phyloP scores from a whole-genome alignment of 1,284 basidiomycete species.

The Cutaneotrichosporon spelunceum region DNA sequence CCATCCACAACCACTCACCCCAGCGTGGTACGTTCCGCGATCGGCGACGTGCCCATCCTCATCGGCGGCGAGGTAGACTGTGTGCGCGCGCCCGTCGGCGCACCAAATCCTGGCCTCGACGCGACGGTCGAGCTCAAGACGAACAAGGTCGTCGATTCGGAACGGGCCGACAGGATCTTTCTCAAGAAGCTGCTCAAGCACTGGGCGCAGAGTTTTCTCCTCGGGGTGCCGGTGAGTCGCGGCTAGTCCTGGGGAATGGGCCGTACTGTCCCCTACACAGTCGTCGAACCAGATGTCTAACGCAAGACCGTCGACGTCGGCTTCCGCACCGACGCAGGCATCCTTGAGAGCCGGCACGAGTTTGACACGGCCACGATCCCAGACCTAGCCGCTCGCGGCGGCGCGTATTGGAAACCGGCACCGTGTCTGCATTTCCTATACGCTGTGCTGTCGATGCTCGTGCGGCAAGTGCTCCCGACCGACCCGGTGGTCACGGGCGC shows the following conservation, averaged over 20 bases:
- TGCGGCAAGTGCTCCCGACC: slow-evolving; percentile 36
- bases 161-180: slow-evolving; percentile 69
- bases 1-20: background rate
- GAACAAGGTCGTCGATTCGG: slow-evolving; percentile 69
- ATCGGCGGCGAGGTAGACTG: slow-evolving; percentile 97
- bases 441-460: slow-evolving; percentile 34
- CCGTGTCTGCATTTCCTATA: slow-evolving; percentile 42
- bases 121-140: slow-evolving; percentile 88
- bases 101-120: slow-evolving; percentile 40
- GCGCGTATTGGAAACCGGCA: slow-evolving; percentile 33
- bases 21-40: slow-evolving; percentile 79
- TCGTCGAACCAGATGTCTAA: background rate
- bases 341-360: slow-evolving; percentile 60
- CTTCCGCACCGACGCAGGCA: slow-evolving; percentile 77
- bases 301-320: slow-evolving; percentile 80
- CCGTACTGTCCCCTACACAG: too few species aligned
- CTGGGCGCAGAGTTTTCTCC: slow-evolving; percentile 90
- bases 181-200: slow-evolving; percentile 93
- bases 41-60: slow-evolving; percentile 73
- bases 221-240: slow-evolving; percentile 75
- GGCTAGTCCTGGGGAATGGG: too few species aligned
- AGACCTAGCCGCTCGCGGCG: slow-evolving; percentile 7
- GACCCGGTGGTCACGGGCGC: slow-evolving; percentile 29
- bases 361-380: slow-evolving; percentile 72
- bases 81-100: slow-evolving; percentile 55